These are phyloP conservation scores for Schizothecium vesticola DNA, from an alignment of 495 filamentous ascomycete species.

Conservation along the genomic window DNA sequence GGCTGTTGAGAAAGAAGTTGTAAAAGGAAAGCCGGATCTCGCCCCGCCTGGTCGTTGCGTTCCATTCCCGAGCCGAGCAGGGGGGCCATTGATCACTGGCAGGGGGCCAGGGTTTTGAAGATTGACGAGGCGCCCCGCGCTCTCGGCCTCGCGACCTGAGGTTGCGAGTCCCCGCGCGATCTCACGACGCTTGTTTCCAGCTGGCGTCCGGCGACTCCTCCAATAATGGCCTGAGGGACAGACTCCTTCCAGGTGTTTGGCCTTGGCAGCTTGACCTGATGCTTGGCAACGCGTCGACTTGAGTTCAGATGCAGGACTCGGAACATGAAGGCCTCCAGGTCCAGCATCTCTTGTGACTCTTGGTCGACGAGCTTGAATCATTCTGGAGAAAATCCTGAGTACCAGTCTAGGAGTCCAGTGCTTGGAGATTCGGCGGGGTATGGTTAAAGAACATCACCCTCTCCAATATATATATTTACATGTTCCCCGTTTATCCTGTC, in stretches of 20 bases:
- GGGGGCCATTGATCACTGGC: slow-evolving; percentile 3
- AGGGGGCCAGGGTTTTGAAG: neutral
- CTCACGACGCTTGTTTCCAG: neutral
- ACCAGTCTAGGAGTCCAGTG: no score
- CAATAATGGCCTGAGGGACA: neutral
- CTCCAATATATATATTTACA: no score
- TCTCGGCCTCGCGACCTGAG: neutral
- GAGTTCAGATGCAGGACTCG: neutral
- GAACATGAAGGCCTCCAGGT: neutral
- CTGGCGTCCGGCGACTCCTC: neutral
- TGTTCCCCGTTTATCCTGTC: neutral
- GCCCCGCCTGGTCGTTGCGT: neutral
- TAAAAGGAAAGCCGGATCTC: slow-evolving; percentile 2
- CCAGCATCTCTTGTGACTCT: neutral
- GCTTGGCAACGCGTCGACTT: neutral
- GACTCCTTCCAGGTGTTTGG: neutral
- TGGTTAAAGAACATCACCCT: neutral
- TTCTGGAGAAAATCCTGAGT: neutral
- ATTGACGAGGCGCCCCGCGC: neutral
- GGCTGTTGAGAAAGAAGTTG: no score
- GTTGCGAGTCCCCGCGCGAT: neutral
- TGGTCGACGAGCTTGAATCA: neutral
- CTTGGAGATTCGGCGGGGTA: neutral
- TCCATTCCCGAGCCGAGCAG: neutral
- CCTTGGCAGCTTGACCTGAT: neutral